phyloP scores from a whole-genome alignment of 2,329 filamentous ascomycete species.

The Pseudocercospora fijiensis region DNA sequence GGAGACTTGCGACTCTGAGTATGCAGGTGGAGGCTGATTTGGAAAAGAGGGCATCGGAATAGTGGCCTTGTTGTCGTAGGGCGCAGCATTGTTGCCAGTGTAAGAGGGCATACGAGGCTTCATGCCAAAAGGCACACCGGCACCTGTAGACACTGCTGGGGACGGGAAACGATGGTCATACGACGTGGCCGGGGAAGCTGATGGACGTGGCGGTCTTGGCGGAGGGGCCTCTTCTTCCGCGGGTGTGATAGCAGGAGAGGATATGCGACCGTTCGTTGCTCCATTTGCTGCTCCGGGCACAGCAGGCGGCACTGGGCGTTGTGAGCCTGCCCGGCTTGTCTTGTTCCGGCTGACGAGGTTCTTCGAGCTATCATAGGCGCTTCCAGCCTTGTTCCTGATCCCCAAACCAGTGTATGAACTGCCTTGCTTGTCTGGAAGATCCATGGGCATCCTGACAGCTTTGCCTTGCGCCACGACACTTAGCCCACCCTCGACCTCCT shows the following conservation, averaged over 20 bases:
- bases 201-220: conserved; percentile 37
- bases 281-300: conserved; percentile 6
- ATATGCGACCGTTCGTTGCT: conserved; percentile 3
- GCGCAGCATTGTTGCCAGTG: conserved; percentile 17
- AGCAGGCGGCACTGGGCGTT: conserved; percentile 11
- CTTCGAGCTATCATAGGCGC: conserved; percentile 7
- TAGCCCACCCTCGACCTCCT: conserved; percentile 64
- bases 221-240: conserved; percentile 33
- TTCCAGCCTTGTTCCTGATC: conserved; percentile 42
- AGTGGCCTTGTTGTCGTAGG: conserved; percentile 28
- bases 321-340: conserved; percentile 8
- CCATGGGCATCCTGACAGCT: conserved; percentile 59
- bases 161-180: conserved; percentile 15
- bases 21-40: conserved; percentile 23
- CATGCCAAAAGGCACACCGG: conserved; percentile 23
- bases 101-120: conserved; percentile 32
- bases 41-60: conserved; percentile 18
- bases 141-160: conserved; percentile 17
- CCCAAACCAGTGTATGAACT: conserved; percentile 50
- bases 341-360: conserved; percentile 14
- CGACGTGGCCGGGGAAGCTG: conserved; percentile 17
- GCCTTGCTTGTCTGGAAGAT: conserved; percentile 43
- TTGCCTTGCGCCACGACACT: conserved; percentile 66
- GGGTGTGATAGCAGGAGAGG: conserved; percentile 8
- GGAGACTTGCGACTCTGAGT: conserved; percentile 27